phyloP scores from a whole-genome alignment of 2,329 filamentous ascomycete genomes.

The Penicillium rolfsii region DNA sequence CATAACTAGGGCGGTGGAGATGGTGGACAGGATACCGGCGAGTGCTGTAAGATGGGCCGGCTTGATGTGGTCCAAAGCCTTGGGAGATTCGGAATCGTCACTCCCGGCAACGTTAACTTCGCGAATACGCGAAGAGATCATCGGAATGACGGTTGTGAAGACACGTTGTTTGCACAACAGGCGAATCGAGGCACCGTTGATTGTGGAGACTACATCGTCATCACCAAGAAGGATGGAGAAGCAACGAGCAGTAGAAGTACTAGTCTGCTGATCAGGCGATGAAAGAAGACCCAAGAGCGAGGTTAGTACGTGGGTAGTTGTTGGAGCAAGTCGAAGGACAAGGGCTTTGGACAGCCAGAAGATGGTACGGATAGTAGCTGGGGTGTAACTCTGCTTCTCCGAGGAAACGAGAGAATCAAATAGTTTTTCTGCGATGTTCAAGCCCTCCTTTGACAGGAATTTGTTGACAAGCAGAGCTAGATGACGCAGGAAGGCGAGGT shows the following conservation, averaged over 20 bases:
- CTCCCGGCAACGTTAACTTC: constrained; percentile 40
- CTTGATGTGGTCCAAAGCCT: constrained; percentile 49
- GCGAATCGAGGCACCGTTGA: constrained; percentile 65
- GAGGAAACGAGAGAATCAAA: constrained; percentile 38
- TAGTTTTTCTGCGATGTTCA: constrained; percentile 37
- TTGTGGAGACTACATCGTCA: constrained; percentile 63
- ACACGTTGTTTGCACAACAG: constrained; percentile 66
- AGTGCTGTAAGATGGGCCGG: constrained; percentile 66
- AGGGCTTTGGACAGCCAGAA: constrained; percentile 67
- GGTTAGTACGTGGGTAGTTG: constrained; percentile 55
- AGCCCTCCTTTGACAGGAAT: constrained; percentile 42
- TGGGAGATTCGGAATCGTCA: constrained; percentile 37
- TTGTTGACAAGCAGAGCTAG: constrained; percentile 48
- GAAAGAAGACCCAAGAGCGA: constrained; percentile 52
- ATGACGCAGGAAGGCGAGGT: constrained; percentile 48
- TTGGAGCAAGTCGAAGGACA: constrained; percentile 56
- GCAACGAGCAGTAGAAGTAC: constrained; percentile 57
- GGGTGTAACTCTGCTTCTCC: constrained; percentile 32
- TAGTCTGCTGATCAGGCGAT: constrained; percentile 51
- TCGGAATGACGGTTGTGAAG: constrained; percentile 62
- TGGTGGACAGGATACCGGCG: constrained; percentile 62
- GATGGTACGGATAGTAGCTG: constrained; percentile 55
- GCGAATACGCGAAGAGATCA: constrained; percentile 58
- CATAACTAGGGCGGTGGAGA: constrained; percentile 63
- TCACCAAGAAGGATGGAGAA: constrained; percentile 63